phyloP scores from a whole-genome alignment of 73 alveolate genomes.

The Uronychia binucleata region DNA sequence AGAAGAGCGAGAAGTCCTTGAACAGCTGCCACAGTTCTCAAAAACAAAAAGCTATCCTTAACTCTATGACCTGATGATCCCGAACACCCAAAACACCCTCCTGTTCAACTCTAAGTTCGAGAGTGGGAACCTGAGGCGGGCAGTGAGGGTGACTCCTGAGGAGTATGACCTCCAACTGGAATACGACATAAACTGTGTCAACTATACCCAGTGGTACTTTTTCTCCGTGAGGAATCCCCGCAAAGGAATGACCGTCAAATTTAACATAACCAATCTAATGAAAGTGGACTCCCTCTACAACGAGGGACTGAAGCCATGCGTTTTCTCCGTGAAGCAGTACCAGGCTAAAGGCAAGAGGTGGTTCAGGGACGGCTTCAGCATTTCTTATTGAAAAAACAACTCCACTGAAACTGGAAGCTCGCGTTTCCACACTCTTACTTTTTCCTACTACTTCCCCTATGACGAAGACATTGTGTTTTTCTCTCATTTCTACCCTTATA shows the following conservation, averaged over 20 bases:
- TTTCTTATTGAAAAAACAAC: constrained; percentile 10
- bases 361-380: constrained; percentile 16
- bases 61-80: constrained; percentile 22
- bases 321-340: constrained; percentile 15
- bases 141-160: constrained; percentile 45
- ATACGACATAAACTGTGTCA: constrained; percentile 52
- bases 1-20: constrained; percentile 14
- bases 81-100: constrained; percentile 31
- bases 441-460: constrained; percentile 65
- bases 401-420: constrained; percentile 24
- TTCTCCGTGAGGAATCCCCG: constrained; percentile 26
- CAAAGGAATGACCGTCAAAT: constrained; percentile 13
- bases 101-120: constrained; percentile 79
- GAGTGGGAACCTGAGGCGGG: constrained; percentile 65
- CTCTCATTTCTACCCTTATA: constrained; percentile 86
- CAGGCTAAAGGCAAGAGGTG: constrained; percentile 6
- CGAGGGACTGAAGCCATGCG: constrained; percentile 55
- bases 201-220: constrained; percentile 64
- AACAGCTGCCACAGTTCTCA: constrained; percentile 24
- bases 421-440: constrained; percentile 69
- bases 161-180: constrained; percentile 49
- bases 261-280: constrained; percentile 49
- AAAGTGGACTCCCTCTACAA: constrained; percentile 42
- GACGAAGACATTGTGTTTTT: constrained; percentile 83
- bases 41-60: neutral